Conservation (phyloP, 2,329 filamentous ascomycete genomes). For the Bipolaris sorokiniana region DNA sequence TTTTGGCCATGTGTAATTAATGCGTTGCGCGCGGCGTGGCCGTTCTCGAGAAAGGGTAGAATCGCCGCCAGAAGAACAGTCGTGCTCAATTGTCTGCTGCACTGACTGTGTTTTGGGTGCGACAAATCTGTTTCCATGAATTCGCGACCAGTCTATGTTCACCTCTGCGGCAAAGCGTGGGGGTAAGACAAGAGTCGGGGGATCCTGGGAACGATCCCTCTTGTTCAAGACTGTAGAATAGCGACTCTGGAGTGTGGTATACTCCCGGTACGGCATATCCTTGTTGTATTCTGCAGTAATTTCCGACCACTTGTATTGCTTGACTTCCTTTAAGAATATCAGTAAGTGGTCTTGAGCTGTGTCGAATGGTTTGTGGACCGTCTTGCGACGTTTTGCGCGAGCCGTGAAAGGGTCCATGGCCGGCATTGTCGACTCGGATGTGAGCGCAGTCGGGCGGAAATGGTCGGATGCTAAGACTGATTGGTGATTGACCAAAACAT, state of each 20-base stretch:
- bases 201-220: conserved; percentile 35
- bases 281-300: conserved; percentile 38
- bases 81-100: conserved; percentile 13
- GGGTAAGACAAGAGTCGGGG: conserved; percentile 29
- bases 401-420: neutral
- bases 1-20: conserved; percentile 39
- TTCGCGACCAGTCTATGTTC: conserved; percentile 28
- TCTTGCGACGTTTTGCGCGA: neutral
- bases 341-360: conserved; percentile 42
- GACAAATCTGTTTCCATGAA: conserved; percentile 17
- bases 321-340: conserved; percentile 51
- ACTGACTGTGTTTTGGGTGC: neutral
- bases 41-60: conserved; percentile 22
- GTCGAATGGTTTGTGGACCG: conserved; percentile 14
- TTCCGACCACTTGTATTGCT: conserved; percentile 44
- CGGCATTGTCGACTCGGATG: neutral
- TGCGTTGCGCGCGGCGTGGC: conserved; percentile 29
- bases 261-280: conserved; percentile 43
- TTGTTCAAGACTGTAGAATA: conserved; percentile 39
- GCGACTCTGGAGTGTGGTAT: conserved; percentile 30
- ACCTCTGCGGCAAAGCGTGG: conserved; percentile 35
- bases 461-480: neutral
- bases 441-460: neutral
- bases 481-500: neutral
- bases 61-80: conserved; percentile 31